Evolutionary conservation across 305 asterid species (phyloP).

Genomic region (Fraxinus latifolia): DNA sequence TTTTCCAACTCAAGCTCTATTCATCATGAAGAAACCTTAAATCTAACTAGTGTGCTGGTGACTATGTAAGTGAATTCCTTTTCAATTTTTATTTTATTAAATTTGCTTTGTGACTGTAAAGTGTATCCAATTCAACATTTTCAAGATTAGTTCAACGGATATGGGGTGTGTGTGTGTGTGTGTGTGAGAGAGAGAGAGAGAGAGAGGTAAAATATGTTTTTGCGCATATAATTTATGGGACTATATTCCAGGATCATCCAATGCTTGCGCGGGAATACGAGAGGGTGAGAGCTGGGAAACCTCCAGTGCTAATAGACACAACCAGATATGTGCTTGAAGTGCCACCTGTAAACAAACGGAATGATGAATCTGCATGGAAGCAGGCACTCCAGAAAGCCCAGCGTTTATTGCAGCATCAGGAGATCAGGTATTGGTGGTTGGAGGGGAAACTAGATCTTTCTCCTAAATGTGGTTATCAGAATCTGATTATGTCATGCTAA

Average conservation of each 20-base stretch:
- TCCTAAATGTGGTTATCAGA: neutral
- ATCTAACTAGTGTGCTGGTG: neutral
- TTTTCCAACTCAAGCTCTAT: neutral
- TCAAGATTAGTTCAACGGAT: neutral
- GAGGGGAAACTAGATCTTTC: neutral
- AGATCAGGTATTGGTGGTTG: slow-evolving; percentile 54
- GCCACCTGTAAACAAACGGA: slow-evolving; percentile 71
- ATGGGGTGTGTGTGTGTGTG: neutral
- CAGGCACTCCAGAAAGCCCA: slow-evolving; percentile 80
- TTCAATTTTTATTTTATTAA: neutral
- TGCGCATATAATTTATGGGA: slow-evolving; percentile 7
- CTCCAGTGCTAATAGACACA: slow-evolving; percentile 79
- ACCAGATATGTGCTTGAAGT: slow-evolving; percentile 84
- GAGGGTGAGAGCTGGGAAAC: slow-evolving; percentile 89
- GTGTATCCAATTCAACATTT: neutral
- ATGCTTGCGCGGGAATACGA: slow-evolving; percentile 95
- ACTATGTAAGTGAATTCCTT: neutral
- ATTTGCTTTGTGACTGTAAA: neutral
- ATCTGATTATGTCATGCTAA: neutral
- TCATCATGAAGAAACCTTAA: neutral
- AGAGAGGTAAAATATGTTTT: neutral
- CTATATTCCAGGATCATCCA: slow-evolving; percentile 68
- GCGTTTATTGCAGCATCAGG: slow-evolving; percentile 92
- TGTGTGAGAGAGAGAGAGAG: neutral
- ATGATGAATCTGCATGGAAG: slow-evolving; percentile 91